phyloP scores from a whole-genome alignment of 495 filamentous ascomycete species.

The Penicillium subrubescens region DNA sequence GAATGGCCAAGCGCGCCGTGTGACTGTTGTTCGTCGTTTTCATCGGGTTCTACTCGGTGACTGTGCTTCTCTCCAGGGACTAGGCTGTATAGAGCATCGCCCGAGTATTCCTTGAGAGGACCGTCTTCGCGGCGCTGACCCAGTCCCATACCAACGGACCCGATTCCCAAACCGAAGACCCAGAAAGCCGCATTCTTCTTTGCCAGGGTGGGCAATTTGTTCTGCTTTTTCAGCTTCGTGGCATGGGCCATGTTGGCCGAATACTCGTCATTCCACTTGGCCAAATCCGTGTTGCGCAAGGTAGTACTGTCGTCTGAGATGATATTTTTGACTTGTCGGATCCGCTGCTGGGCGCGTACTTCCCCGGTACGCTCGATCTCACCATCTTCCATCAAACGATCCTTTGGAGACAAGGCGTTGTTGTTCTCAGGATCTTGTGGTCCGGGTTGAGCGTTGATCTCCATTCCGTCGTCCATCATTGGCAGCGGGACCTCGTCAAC shows the following conservation, averaged over 20 bases:
- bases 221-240: slow-evolving; percentile 43
- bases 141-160: slow-evolving; percentile 56
- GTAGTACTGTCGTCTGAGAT: slow-evolving; percentile 35
- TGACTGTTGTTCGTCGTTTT: slow-evolving; percentile 35
- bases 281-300: slow-evolving; percentile 57
- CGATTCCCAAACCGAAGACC: slow-evolving; percentile 57
- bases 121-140: slow-evolving; percentile 38
- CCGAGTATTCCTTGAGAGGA: slow-evolving; percentile 58
- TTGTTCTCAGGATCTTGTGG: neutral
- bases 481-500: slow-evolving; percentile 15
- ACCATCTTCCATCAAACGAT: neutral
- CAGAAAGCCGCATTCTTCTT: slow-evolving; percentile 59
- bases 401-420: neutral
- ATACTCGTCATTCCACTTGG: slow-evolving; percentile 63
- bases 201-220: slow-evolving; percentile 41
- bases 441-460: neutral
- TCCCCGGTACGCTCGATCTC: neutral
- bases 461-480: neutral
- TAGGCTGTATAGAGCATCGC: slow-evolving; percentile 50
- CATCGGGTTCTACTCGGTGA: slow-evolving; percentile 33
- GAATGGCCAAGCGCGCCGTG: slow-evolving; percentile 48
- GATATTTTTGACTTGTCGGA: slow-evolving; percentile 1
- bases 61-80: slow-evolving; percentile 49
- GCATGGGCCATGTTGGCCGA: slow-evolving; percentile 52
- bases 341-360: slow-evolving; percentile 4